Base-by-base conservation (phyloP, 192 early-diverging fungal species). In the Rhizophagus clarus region DNA sequence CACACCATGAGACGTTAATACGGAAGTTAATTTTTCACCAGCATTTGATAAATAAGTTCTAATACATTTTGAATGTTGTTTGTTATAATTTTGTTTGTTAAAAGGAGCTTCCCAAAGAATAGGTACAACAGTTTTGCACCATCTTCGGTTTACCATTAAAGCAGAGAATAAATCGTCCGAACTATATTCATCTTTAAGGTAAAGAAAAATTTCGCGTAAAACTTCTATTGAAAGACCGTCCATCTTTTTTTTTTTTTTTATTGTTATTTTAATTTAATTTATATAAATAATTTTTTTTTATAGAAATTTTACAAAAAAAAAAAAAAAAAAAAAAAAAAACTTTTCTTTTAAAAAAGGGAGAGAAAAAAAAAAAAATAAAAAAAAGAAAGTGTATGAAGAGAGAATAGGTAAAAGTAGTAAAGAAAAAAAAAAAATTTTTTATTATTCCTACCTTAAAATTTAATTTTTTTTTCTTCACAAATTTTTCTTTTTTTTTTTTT, bases 91-190 rank as follows among this genome's bases (percentile, higher is more conserved):
- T 20, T 22, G 51, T 20, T 56, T 56, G 51, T 22, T 28, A 12
- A 68, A 68, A 32, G 66, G 66, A 68, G 28, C 15, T 11, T 68
- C 34, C 66, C 66, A 68, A 7, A 68, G 66, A 68, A 68, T 68
- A 4, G 15, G 28, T 29, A 68, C 28, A 17, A 68, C 28, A 8
- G 11, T 28, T 32, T 26, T 68, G n/a, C 66, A 68, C 66, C 66
- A 68, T 68, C 29, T 20, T 34, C 26, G 28, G 34, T 28, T 68
- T 28, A 68, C 66, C 34, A 68, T 17, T 17, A 68, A 34, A 68
- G 66, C 66, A 7, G 66, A 68, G 15, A 56, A 56, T 17, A 56
- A 56, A 56, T 56, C 51, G 51, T 20, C 51, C 51, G 51, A 20
- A 56, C 51, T 56, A 56, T 56, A 56, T 20, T 56, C 51, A 17